Evolutionary conservation across 805 yeast species (phyloP).

Genomic region (Metschnikowia henanensis): DNA sequence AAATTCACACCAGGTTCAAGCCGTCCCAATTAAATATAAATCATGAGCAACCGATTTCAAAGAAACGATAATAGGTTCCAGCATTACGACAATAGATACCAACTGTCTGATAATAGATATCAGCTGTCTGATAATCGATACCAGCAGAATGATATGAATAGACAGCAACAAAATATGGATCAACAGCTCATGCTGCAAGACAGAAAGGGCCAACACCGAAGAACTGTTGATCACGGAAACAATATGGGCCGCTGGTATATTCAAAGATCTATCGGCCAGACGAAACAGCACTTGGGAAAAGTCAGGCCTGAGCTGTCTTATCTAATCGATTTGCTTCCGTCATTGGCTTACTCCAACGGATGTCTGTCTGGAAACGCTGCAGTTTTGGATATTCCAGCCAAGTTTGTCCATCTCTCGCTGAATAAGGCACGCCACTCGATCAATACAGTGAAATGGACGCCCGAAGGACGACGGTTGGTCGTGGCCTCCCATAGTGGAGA

Average conservation of each 20-base stretch:
- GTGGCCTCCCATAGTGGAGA: conserved; percentile 95
- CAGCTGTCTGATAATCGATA: conserved; percentile 1
- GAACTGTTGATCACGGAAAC: conserved; percentile 79
- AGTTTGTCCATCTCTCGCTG: conserved; percentile 86
- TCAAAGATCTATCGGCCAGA: conserved; percentile 45
- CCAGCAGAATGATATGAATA: conserved; percentile 7
- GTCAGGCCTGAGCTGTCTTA: conserved; percentile 71
- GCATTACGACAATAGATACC: background rate
- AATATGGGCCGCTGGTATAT: conserved; percentile 64
- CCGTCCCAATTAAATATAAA: too few species aligned
- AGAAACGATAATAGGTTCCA: background rate
- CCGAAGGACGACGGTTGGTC: conserved; percentile 87
- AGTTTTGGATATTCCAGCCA: conserved; percentile 65
- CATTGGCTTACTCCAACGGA: conserved; percentile 51
- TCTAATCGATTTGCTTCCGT: conserved; percentile 63
- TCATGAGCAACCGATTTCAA: background rate
- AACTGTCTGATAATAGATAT: background rate
- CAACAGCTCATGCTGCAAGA: conserved; percentile 48
- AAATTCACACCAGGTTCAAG: too few species aligned
- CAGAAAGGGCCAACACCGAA: conserved; percentile 54
- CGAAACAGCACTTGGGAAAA: conserved; percentile 46
- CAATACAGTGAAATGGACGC: conserved; percentile 92
- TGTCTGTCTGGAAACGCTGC: conserved; percentile 36
- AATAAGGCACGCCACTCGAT: conserved; percentile 92
- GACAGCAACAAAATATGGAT: conserved; percentile 37